A percentile compares a stretch with the other conserved stretches of the same genome.
phyloP scores from a whole-genome alignment of 148 eudicot genomes.

The Silene uniflora region DNA sequence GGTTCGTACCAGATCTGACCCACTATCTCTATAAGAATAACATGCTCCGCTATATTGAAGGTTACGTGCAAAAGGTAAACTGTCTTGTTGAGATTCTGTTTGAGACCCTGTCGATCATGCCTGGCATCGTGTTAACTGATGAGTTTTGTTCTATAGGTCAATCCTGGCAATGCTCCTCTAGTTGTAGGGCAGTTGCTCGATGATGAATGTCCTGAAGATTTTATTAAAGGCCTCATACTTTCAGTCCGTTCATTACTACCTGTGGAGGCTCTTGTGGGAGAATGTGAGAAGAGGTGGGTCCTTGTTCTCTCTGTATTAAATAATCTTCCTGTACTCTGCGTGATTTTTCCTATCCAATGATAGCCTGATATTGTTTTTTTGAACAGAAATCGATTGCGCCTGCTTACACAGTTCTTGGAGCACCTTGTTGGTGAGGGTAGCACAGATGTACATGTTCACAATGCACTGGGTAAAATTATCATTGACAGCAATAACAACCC shows the following conservation, averaged over 20 bases:
- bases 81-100: neutral
- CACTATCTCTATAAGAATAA: conserved; percentile 84
- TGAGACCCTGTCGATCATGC: neutral
- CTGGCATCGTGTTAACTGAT: conserved; percentile 1
- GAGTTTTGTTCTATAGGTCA: conserved; percentile 48
- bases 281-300: conserved; percentile 84
- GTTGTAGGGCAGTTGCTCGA: conserved; percentile 95
- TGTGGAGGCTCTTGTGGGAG: conserved; percentile 90
- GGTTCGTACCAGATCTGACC: conserved; percentile 93
- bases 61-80: conserved; percentile 91
- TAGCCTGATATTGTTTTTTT: neutral
- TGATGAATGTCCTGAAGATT: conserved; percentile 98
- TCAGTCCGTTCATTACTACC: conserved; percentile 97
- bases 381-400: conserved; percentile 85
- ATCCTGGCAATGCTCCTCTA: conserved; percentile 91
- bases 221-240: conserved; percentile 87
- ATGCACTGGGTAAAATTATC: conserved; percentile 93
- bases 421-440: conserved; percentile 98
- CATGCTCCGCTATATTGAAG: conserved; percentile 99
- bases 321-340: neutral
- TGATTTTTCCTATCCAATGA: conserved; percentile 13
- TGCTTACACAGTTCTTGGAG: conserved; percentile 94
- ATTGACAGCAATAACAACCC: conserved; percentile 97
- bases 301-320: neutral
- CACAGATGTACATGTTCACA: conserved; percentile 96